Evolutionary conservation across 805 yeast genomes (phyloP), one percentile per base, ranked within the genome.

Genomic region (Ogataea philodendri): DNA sequence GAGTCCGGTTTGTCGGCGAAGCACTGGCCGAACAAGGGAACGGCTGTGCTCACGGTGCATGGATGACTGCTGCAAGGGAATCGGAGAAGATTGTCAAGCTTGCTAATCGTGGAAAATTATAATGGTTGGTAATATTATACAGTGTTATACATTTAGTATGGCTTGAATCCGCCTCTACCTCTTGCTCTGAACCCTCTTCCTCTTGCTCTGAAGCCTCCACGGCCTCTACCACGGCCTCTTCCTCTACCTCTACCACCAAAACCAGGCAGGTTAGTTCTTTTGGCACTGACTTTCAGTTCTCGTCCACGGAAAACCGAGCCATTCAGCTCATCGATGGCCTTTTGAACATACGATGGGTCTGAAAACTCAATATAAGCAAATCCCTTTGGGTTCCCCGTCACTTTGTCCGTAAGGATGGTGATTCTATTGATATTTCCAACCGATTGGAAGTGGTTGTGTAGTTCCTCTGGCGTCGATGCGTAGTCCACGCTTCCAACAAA

Each of bases 401-500:
- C 60, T 58, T 79, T 81, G 62, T 86, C 84, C 38, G 74, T 67
- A 57, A 82, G 62, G 30, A 87, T 85, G 3, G 93, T 85, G 21
- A 86, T 87, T 49, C 95, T 72, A 53, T 83, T 80, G 35, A 87
- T 83, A 5, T 75, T 69, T 1, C 95, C 95, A 30, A 78, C 77
- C 3, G 72, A 55, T 35, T 76, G 70, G 60, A 86, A 87, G 50
- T 78, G 84, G 42, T 78, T 71, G 50, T 84, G 90, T 23, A 87
- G 67, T 48, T 86, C 95, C 47, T 80, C 80, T 16, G 94, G 89
- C 6, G 85, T 77, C 11, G 89, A 62, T 8, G 74, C 81, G 55
- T 81, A 85, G 54, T 86, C 95, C 16, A 87, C 93, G 50, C 83
- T 84, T 3, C 95, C 94, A 15, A 86, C 88, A 60, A 78, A 87